phyloP scores from a whole-genome alignment of 2,329 filamentous ascomycete species.

The Phoma sp. region DNA sequence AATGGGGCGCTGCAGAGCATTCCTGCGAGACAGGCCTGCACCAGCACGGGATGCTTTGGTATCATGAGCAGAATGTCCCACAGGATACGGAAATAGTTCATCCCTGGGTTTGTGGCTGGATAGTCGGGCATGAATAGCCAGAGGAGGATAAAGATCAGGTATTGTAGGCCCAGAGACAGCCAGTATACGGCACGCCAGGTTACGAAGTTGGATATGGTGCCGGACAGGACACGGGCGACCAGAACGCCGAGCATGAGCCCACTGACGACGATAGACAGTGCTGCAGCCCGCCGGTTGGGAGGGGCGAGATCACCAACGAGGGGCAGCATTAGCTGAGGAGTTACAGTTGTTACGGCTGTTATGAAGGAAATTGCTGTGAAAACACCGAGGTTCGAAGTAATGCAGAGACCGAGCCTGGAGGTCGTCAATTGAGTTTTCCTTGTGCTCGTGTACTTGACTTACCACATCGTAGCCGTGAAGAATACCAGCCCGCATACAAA shows the following conservation, averaged over 20 bases:
- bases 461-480: slow-evolving; percentile 72
- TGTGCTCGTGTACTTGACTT: slow-evolving; percentile 32
- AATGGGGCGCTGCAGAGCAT: slow-evolving; percentile 69
- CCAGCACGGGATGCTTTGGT: slow-evolving; percentile 69
- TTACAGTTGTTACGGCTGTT: slow-evolving; percentile 78
- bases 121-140: slow-evolving; percentile 83
- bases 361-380: slow-evolving; percentile 77
- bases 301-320: slow-evolving; percentile 81
- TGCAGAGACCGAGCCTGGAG: slow-evolving; percentile 67
- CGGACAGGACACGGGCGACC: slow-evolving; percentile 75
- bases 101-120: slow-evolving; percentile 72
- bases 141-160: slow-evolving; percentile 67
- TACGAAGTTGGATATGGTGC: slow-evolving; percentile 75
- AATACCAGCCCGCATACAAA: slow-evolving; percentile 73
- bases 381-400: slow-evolving; percentile 68
- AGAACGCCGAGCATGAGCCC: slow-evolving; percentile 78
- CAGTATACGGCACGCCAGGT: slow-evolving; percentile 82
- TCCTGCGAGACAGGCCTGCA: slow-evolving; percentile 71
- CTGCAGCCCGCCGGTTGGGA: slow-evolving; percentile 68
- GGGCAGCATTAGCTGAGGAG: slow-evolving; percentile 76
- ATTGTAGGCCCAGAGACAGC: slow-evolving; percentile 75
- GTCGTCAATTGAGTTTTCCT: neutral
- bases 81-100: slow-evolving; percentile 71
- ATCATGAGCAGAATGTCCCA: slow-evolving; percentile 70
- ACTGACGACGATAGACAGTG: slow-evolving; percentile 75